A percentile compares a stretch with the other conserved stretches of the same genome.
Evolutionary conservation across 2,329 filamentous ascomycete species (phyloP).

Genomic region (Colletotrichum sp.): DNA sequence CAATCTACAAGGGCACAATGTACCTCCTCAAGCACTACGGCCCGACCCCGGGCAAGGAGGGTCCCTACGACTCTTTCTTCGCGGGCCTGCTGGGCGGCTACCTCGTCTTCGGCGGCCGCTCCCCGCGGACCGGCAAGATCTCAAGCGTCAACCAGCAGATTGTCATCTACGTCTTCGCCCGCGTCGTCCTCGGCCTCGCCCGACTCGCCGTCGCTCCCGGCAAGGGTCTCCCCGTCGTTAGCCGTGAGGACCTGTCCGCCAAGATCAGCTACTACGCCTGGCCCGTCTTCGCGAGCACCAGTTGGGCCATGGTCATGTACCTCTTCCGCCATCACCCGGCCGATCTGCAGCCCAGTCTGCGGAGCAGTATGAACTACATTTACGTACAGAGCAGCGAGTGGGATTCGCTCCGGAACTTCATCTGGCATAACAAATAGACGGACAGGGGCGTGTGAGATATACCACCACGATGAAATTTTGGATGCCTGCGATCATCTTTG

Average conservation of each 20-base stretch:
- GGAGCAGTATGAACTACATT: conserved; percentile 97
- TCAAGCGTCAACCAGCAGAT: conserved; percentile 94
- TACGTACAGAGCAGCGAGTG: conserved; percentile 89
- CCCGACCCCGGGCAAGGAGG: conserved; percentile 64
- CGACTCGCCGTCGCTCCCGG: conserved; percentile 78
- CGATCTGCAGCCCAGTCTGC: conserved; percentile 86
- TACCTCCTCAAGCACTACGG: conserved; percentile 72
- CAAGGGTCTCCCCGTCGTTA: conserved; percentile 55
- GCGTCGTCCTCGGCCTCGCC: conserved; percentile 84
- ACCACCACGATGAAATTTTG: neutral
- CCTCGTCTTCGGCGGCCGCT: conserved; percentile 80
- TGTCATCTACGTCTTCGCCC: conserved; percentile 95
- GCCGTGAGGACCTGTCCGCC: conserved; percentile 45
- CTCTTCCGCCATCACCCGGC: conserved; percentile 92
- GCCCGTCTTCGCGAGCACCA: conserved; percentile 89
- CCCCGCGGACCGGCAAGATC: conserved; percentile 68
- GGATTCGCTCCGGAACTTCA: conserved; percentile 83
- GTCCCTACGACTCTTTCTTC: conserved; percentile 82
- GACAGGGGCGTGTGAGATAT: neutral
- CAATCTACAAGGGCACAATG: conserved; percentile 87
- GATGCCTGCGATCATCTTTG: neutral
- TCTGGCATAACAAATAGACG: conserved; percentile 78
- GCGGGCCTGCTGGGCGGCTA: conserved; percentile 91
- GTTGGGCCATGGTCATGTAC: conserved; percentile 96
- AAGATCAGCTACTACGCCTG: conserved; percentile 76